phyloP scores from a whole-genome alignment of 345 rosid species.

The Trapa bicornis region DNA sequence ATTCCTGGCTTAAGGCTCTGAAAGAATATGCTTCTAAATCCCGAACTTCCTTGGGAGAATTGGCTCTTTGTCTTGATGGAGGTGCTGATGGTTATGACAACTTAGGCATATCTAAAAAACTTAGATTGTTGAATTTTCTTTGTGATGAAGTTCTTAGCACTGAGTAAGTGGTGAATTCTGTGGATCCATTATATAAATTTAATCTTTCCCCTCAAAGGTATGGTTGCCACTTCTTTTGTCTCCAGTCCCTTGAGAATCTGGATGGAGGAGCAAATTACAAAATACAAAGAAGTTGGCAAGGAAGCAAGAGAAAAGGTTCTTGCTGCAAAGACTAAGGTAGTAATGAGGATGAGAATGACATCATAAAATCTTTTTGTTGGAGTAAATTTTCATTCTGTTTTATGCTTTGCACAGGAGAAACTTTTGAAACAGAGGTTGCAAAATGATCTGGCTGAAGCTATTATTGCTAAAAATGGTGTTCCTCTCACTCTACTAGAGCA shows the following conservation, averaged over 20 bases:
- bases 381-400: neutral
- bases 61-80: slow-evolving; percentile 9
- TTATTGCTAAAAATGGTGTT: slow-evolving; percentile 32
- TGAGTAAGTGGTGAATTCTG: slow-evolving; percentile 10
- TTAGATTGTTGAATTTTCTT: slow-evolving; percentile 33
- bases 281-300: slow-evolving; percentile 28
- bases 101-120: slow-evolving; percentile 21
- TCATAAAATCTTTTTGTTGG: neutral
- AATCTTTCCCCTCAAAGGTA: neutral
- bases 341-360: neutral
- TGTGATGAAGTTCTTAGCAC: slow-evolving; percentile 45
- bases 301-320: slow-evolving; percentile 37
- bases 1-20: slow-evolving; percentile 42
- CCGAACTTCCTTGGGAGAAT: slow-evolving; percentile 7
- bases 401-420: slow-evolving; percentile 35
- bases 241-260: slow-evolving; percentile 40
- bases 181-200: neutral
- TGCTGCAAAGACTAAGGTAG: slow-evolving; percentile 57
- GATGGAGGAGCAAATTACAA: slow-evolving; percentile 43
- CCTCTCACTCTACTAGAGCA: slow-evolving; percentile 35
- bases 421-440: slow-evolving; percentile 35
- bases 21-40: slow-evolving; percentile 13
- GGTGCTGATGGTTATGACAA: slow-evolving; percentile 16
- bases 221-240: neutral
- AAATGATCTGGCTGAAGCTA: slow-evolving; percentile 48